phyloP scores from a whole-genome alignment of 495 filamentous ascomycete species.

The Penicillium samsonianum region DNA sequence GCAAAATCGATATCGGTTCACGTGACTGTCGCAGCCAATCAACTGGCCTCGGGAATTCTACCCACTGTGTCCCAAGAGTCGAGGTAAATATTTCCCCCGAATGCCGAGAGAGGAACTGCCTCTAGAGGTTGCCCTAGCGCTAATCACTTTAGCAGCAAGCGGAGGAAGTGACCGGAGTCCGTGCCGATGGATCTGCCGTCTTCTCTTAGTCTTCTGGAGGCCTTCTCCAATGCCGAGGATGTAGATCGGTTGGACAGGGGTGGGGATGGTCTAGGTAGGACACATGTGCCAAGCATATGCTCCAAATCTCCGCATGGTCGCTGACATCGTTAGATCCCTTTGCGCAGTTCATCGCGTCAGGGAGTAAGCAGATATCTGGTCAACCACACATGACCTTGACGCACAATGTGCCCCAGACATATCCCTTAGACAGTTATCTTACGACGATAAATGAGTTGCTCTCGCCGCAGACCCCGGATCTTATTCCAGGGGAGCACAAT shows the following conservation, averaged over 20 bases:
- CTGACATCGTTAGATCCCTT: slow-evolving; percentile 3
- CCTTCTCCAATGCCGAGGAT: slow-evolving; percentile 16
- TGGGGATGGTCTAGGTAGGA: slow-evolving; percentile 1
- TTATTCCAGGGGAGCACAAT: slow-evolving; percentile 1
- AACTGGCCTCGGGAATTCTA: no score
- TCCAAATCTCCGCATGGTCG: not conserved
- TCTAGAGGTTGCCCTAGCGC: not conserved
- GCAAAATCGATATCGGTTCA: not conserved
- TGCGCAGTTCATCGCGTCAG: slow-evolving; percentile 2
- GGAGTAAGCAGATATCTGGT: slow-evolving; percentile 7
- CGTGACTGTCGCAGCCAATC: not conserved
- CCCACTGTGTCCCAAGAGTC: not conserved
- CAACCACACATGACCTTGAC: slow-evolving; percentile 10
- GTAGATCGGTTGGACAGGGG: slow-evolving; percentile 5
- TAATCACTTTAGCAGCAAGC: slow-evolving; percentile 4
- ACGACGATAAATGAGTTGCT: slow-evolving; percentile 11
- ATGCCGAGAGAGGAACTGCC: not conserved
- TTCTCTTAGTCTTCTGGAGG: slow-evolving; percentile 8
- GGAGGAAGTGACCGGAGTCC: not conserved
- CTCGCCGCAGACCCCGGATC: slow-evolving; percentile 4
- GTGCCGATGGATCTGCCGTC: slow-evolving; percentile 6
- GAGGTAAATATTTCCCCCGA: slow-evolving; percentile 1
- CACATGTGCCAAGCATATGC: not conserved
- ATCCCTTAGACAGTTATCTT: slow-evolving; percentile 12
- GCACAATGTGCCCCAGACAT: slow-evolving; percentile 13